These are phyloP conservation scores for Mycosarcoma mackinlayi DNA, from an alignment of 1,284 basidiomycete genomes.

Conservation along the genomic window DNA sequence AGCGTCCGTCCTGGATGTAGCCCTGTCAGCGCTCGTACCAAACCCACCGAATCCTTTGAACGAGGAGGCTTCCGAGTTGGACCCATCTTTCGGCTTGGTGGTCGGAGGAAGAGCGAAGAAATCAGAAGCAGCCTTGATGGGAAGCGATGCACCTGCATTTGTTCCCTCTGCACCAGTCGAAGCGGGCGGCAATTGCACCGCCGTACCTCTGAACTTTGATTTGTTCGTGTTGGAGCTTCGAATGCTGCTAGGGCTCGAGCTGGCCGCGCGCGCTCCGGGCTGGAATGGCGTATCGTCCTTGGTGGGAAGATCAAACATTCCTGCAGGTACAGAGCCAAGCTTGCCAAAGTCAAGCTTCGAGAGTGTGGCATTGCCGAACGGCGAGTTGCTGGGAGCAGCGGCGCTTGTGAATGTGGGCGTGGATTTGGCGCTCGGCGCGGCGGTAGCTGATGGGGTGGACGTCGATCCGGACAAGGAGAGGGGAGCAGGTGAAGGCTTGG, in stretches of 20 bases:
- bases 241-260: slow-evolving; percentile 28
- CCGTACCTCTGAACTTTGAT: slow-evolving; percentile 24
- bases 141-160: not conserved
- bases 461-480: slow-evolving; percentile 15
- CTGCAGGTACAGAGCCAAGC: slow-evolving; percentile 25
- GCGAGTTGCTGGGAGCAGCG: slow-evolving; percentile 9
- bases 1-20: slow-evolving; percentile 5
- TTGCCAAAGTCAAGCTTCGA: slow-evolving; percentile 31
- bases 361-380: slow-evolving; percentile 24
- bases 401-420: slow-evolving; percentile 3
- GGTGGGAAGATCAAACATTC: slow-evolving; percentile 41
- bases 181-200: slow-evolving; percentile 26
- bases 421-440: slow-evolving; percentile 6
- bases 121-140: slow-evolving; percentile 25
- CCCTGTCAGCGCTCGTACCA: slow-evolving; percentile 11
- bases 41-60: slow-evolving; percentile 36
- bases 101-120: slow-evolving; percentile 32
- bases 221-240: slow-evolving; percentile 22
- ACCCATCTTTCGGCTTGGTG: slow-evolving; percentile 16
- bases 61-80: not conserved
- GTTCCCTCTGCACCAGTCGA: slow-evolving; percentile 3
- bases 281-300: slow-evolving; percentile 36
- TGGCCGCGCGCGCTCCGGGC: slow-evolving; percentile 37
- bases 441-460: slow-evolving; percentile 2
- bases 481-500: slow-evolving; percentile 10